phyloP scores from a whole-genome alignment of 2,329 filamentous ascomycete species.

The Diaporthe amygdali region DNA sequence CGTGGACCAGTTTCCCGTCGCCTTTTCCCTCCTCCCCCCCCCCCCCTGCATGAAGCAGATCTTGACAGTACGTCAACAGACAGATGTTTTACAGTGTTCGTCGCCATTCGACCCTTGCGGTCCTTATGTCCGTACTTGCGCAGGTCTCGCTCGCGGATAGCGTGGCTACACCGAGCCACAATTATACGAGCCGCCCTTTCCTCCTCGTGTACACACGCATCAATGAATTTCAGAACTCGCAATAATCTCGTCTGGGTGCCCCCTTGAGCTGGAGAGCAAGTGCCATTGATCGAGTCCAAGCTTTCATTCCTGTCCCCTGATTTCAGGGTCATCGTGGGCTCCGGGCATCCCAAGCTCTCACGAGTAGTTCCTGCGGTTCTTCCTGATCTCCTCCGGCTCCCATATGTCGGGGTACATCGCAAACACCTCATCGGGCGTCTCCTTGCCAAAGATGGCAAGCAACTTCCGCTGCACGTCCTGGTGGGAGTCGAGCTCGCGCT shows the following conservation, averaged over 20 bases:
- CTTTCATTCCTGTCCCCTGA: background rate
- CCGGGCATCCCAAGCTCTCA: background rate
- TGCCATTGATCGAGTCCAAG: background rate
- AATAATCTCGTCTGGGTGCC: background rate
- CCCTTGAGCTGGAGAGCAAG: too few species aligned
- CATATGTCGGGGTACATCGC: slow-evolving; percentile 20
- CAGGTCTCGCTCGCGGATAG: background rate
- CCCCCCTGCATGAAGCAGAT: too few species aligned
- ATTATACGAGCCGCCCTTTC: background rate
- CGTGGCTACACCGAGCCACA: background rate
- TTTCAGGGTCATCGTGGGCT: too few species aligned
- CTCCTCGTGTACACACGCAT: background rate
- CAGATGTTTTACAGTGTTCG: background rate
- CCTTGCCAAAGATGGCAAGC: slow-evolving; percentile 17
- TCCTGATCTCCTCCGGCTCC: slow-evolving; percentile 17
- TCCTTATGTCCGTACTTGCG: background rate
- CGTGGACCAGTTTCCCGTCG: background rate
- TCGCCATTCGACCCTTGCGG: background rate
- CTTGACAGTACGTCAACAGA: background rate
- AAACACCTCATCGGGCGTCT: slow-evolving; percentile 21
- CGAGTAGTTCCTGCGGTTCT: slow-evolving; percentile 22
- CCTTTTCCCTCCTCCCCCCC: background rate
- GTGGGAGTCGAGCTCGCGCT: background rate
- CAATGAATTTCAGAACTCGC: background rate
- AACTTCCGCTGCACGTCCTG: background rate